Evolutionary conservation across 805 yeast species (phyloP), one percentile per base, ranked within the genome.

Genomic region (Debaryomyces tyrocola): DNA sequence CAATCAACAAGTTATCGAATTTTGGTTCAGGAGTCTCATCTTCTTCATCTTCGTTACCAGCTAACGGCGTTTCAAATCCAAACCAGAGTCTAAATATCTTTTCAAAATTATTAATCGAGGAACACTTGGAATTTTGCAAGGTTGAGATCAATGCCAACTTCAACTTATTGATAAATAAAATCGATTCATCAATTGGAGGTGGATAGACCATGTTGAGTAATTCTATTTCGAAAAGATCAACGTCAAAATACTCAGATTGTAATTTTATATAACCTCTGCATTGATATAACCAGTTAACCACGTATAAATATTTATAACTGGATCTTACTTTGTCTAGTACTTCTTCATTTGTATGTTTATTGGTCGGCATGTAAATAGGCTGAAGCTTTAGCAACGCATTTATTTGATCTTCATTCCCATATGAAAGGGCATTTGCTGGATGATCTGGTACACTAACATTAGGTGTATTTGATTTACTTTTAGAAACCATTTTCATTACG

Each of bases 141-240:
- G 62, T 61, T 34, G 70, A 64, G 34, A 78, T 62, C 43, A 79
- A 60, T 21, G 73, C 73, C 7, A 63, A 49, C 43, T 78, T 73
- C 29, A 82, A 66, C 47, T 68, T 75, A 46, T 71, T 69, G 11
- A 74, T 55, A 43, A 82, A 65, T 39, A 71, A 49, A 12, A 63
- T 52, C 58, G 60, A 46, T 44, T 71, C 64, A 51, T 67, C 69
- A 15, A 66, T 48, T 0, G 70, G 72, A 9, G 64, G 64, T 15
- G 72, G 72, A 39, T 51, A 36, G 15, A 63, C 62, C 50, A 66
- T 55, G 46, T 63, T 55, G 34, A 82, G 65, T 11, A 84, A 63
- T 53, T 84, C 90, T 54, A 82, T 82, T 55, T 84, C 90, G 49
- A 83, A 74, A 15, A 77, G 65, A 47, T 82, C 84, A 6, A 77